Conservation (phyloP, 371 early-diverging fungal genomes). For the Rhizopus delemar region DNA sequence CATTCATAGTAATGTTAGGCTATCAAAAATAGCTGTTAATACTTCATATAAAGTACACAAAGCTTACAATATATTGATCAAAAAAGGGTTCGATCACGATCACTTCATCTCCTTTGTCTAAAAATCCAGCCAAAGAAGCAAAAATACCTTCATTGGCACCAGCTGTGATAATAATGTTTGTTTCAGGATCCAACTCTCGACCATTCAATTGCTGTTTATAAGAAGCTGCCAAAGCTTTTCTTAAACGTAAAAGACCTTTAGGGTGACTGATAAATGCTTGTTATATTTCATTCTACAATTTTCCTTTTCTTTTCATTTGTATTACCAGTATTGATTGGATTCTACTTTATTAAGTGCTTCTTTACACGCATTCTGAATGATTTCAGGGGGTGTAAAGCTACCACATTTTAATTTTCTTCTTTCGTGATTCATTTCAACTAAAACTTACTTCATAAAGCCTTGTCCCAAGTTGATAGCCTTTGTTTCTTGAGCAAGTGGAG, state of each 20-base stretch:
- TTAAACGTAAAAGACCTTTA: conserved; percentile 79
- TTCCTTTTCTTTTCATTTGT: background rate
- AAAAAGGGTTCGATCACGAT: conserved; percentile 94
- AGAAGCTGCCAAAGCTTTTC: conserved; percentile 76
- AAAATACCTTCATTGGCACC: conserved; percentile 95
- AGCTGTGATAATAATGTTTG: conserved; percentile 86
- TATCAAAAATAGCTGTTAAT: conserved; percentile 18
- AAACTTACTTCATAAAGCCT: conserved; percentile 77
- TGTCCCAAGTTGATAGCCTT: conserved; percentile 94
- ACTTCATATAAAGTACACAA: conserved; percentile 5
- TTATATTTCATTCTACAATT: background rate
- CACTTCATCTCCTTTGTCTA: conserved; percentile 84
- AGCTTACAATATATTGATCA: conserved; percentile 85
- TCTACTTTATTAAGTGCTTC: conserved; percentile 64
- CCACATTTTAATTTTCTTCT: background rate
- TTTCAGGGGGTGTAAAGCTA: conserved; percentile 86
- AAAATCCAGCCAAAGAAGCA: conserved; percentile 74
- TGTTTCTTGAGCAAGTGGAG: conserved; percentile 79
- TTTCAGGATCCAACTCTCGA: conserved; percentile 70
- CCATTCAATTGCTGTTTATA: conserved; percentile 70
- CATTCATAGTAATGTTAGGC: conserved; percentile 86
- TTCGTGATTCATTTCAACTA: background rate
- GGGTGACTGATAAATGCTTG: conserved; percentile 54
- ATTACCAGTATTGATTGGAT: conserved; percentile 79
- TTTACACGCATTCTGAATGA: conserved; percentile 82